Base-by-base conservation (phyloP, 768 basidiomycete species). In the Tremella fuciformis region DNA sequence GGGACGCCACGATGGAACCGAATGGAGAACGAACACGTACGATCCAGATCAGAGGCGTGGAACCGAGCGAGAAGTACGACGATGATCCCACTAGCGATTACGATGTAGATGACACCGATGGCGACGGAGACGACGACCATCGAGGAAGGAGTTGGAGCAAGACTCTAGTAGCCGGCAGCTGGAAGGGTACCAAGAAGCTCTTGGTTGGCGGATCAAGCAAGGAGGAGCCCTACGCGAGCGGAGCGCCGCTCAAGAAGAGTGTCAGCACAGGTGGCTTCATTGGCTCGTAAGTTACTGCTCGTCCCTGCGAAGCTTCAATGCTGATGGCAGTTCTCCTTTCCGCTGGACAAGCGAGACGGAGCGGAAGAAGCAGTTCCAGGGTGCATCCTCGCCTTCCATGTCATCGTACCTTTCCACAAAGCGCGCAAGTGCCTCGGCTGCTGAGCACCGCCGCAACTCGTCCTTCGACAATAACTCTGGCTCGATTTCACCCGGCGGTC, bases 161-260 rank as follows among this genome's bases (percentile, higher is more conserved):
- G 55, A 53, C 56, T 11, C 59, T 68, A 54, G 46, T 51, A 40
- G 61, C 47, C 49, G 61, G 66, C 37, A 64, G 62, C 41, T 74
- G 72, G 72, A 73, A 73, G 53, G 66, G 60, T 22, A 70, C 76
- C 24, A 78, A 78, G 70, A 78, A 77, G 59, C 69, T 80, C 39
- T 63, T 79, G 50, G 75, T 46, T 69, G 55, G 79, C 78, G n/a
- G 62, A 75, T 37, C 34, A 42, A 59, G 62, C 8, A 54, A 53
- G 29, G 57, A 63, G 38, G 59, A 63, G 25, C 50, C 42, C 3
- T 65, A 61, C 39, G 48, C 38, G 7, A 53, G 59, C 13, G 70
- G 70, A 24, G 66, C 69, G 22, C 74, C 75, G 9, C 59, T 76
- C 18, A 71, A 68, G 55, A 76, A 76, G 64, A 71, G 71, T 50